Conservation (phyloP, 1,139 yeast genomes). For the Hanseniaspora sp. region DNA sequence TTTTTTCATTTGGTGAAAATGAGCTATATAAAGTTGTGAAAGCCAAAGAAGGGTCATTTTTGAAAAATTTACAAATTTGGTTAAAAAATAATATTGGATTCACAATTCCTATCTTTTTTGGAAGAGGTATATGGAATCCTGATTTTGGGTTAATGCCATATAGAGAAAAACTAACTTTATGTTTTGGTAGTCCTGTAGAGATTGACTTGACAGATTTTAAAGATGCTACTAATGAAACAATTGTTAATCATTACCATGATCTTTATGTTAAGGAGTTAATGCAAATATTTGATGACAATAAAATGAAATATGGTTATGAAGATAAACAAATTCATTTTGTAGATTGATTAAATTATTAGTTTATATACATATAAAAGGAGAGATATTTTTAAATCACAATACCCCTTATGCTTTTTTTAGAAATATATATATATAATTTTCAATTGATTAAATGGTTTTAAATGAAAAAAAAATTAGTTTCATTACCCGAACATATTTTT, state of each 20-base stretch:
- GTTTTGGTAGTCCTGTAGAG: constrained; percentile 70
- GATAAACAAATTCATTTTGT: constrained; percentile 40
- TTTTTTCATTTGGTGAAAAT: constrained; percentile 87
- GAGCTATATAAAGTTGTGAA: constrained; percentile 57
- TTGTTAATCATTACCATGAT: constrained; percentile 60
- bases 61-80: constrained; percentile 53
- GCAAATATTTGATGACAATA: constrained; percentile 59
- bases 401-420: not conserved
- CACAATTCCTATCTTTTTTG: constrained; percentile 83
- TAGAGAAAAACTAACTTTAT: constrained; percentile 67
- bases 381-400: too few relatives aligned
- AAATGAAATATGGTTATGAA: constrained; percentile 42
- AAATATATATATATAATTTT: not conserved
- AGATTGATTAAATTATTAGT: not conserved
- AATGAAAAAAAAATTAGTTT: too few relatives aligned
- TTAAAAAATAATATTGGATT: constrained; percentile 63
- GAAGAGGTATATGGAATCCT: constrained; percentile 84
- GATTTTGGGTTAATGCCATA: constrained; percentile 87
- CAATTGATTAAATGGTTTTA: too few relatives aligned
- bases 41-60: constrained; percentile 44
- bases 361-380: not conserved
- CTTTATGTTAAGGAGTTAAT: constrained; percentile 59
- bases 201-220: constrained; percentile 37
- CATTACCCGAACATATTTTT: too few relatives aligned
- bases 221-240: constrained; percentile 37